Evolutionary conservation across 352 stramenopile genomes (phyloP).

Genomic region (Phytophthora pinifolia): DNA sequence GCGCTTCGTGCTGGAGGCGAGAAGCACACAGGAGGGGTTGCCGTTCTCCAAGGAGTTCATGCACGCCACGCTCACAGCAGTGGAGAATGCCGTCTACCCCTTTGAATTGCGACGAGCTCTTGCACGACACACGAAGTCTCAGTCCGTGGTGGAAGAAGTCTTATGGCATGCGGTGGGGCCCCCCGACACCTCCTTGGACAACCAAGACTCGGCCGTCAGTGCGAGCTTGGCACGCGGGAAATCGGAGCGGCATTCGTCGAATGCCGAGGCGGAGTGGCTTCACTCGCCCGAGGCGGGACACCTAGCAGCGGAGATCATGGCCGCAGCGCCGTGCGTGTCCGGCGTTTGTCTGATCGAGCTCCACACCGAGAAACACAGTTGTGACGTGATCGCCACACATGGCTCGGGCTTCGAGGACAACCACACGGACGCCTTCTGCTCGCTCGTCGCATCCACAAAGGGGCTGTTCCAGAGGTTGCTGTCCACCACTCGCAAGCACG

Average conservation of each 20-base stretch:
- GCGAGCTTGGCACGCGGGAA: constrained; percentile 4
- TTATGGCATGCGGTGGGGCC: constrained; percentile 37
- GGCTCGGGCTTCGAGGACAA: constrained; percentile 17
- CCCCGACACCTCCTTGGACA: constrained; percentile 8
- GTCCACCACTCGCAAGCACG: constrained; percentile 33
- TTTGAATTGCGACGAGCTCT: constrained; percentile 57
- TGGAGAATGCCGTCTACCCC: constrained; percentile 70
- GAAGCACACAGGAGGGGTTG: constrained; percentile 40
- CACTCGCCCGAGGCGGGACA: constrained; percentile 38
- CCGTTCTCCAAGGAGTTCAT: constrained; percentile 61
- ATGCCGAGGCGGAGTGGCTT: constrained; percentile 32
- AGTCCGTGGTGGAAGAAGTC: constrained; percentile 40
- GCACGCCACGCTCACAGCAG: constrained; percentile 44
- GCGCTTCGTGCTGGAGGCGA: constrained; percentile 63
- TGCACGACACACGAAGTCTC: constrained; percentile 18
- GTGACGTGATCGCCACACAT: constrained; percentile 28
- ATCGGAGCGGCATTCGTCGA: constrained; percentile 10
- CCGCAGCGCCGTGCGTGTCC: constrained; percentile 26
- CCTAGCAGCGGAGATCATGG: constrained; percentile 31
- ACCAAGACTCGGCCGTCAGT: constrained; percentile 1
- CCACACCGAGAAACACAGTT: constrained; percentile 41
- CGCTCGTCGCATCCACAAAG: constrained; percentile 14
- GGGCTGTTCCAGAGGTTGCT: constrained; percentile 41
- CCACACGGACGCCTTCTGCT: constrained; percentile 12
- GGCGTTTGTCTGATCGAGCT: constrained; percentile 54